Evolutionary conservation across 2,329 filamentous ascomycete species (phyloP).

Genomic region (Hypoxylon rubiginosum): DNA sequence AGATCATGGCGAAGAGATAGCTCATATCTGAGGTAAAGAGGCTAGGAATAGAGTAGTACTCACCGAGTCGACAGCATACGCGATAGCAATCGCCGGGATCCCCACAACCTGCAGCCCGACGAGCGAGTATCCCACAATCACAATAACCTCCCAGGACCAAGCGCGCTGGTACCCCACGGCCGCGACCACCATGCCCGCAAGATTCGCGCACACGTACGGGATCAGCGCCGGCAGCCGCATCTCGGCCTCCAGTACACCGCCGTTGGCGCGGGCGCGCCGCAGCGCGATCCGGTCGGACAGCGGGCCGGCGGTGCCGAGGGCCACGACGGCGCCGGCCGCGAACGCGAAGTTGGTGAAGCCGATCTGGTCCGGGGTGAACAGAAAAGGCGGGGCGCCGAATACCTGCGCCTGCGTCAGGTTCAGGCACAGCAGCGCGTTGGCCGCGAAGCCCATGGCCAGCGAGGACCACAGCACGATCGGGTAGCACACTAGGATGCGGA

Average conservation of each 20-base stretch:
- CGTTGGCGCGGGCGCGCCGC: conserved; percentile 54
- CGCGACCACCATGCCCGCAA: conserved; percentile 61
- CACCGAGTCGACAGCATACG: conserved; percentile 68
- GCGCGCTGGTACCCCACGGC: conserved; percentile 60
- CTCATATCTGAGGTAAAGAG: background rate
- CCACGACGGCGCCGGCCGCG: conserved; percentile 56
- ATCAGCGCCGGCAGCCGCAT: conserved; percentile 59
- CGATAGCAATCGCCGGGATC: conserved; percentile 68
- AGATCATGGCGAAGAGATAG: background rate
- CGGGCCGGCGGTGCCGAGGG: conserved; percentile 57
- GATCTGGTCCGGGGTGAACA: conserved; percentile 58
- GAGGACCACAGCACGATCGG: conserved; percentile 51
- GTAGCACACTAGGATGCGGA: conserved; percentile 47
- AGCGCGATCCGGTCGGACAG: conserved; percentile 59
- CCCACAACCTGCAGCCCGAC: conserved; percentile 56
- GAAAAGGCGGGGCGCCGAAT: conserved; percentile 60
- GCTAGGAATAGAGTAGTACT: conserved; percentile 1
- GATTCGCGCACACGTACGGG: conserved; percentile 58
- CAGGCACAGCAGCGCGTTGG: conserved; percentile 59
- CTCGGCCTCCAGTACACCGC: conserved; percentile 61
- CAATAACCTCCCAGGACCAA: conserved; percentile 62
- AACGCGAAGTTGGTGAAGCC: conserved; percentile 64
- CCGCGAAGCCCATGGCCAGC: conserved; percentile 48
- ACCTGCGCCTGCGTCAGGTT: conserved; percentile 65
- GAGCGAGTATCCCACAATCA: conserved; percentile 60